A percentile compares a stretch with the other conserved stretches of the same genome.
phyloP scores from a whole-genome alignment of 2,329 filamentous ascomycete species.

The Arthrobotrys musiformis region DNA sequence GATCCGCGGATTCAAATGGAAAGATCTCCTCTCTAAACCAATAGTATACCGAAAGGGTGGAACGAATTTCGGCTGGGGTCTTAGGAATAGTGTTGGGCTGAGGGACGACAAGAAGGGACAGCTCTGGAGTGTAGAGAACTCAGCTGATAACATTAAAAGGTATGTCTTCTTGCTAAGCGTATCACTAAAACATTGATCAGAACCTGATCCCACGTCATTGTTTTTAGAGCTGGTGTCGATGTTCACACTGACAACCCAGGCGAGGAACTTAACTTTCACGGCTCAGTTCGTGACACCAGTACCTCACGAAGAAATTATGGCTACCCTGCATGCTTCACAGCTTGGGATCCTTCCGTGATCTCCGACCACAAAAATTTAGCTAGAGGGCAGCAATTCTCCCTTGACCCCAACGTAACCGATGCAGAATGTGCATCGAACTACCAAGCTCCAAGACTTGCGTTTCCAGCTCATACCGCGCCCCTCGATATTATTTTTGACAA shows the following conservation, averaged over 20 bases:
- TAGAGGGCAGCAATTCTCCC: slow-evolving; percentile 68
- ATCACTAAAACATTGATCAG: neutral
- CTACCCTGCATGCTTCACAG: slow-evolving; percentile 75
- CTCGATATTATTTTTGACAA: slow-evolving; percentile 75
- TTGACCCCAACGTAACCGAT: slow-evolving; percentile 65
- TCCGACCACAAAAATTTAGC: slow-evolving; percentile 64
- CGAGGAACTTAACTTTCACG: slow-evolving; percentile 79
- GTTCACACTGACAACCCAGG: slow-evolving; percentile 75
- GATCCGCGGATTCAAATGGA: slow-evolving; percentile 71
- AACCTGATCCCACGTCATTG: neutral
- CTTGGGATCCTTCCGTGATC: slow-evolving; percentile 70
- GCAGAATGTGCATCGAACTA: slow-evolving; percentile 65
- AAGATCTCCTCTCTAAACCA: slow-evolving; percentile 65
- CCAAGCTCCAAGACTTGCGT: slow-evolving; percentile 68
- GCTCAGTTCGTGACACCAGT: slow-evolving; percentile 66
- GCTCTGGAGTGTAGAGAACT: slow-evolving; percentile 75
- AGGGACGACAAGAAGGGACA: slow-evolving; percentile 70
- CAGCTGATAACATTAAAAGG: slow-evolving; percentile 70
- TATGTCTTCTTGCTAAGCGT: neutral
- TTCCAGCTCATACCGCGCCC: slow-evolving; percentile 76
- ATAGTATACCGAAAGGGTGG: slow-evolving; percentile 67
- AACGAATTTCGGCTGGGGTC: slow-evolving; percentile 72
- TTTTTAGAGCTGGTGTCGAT: slow-evolving; percentile 67
- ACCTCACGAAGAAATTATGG: slow-evolving; percentile 70
- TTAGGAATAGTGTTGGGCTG: slow-evolving; percentile 77